A percentile compares a stretch with the other conserved stretches of the same genome.
phyloP scores from a whole-genome alignment of 2,329 filamentous ascomycete species.

The Rhinocladiella mackenziei region DNA sequence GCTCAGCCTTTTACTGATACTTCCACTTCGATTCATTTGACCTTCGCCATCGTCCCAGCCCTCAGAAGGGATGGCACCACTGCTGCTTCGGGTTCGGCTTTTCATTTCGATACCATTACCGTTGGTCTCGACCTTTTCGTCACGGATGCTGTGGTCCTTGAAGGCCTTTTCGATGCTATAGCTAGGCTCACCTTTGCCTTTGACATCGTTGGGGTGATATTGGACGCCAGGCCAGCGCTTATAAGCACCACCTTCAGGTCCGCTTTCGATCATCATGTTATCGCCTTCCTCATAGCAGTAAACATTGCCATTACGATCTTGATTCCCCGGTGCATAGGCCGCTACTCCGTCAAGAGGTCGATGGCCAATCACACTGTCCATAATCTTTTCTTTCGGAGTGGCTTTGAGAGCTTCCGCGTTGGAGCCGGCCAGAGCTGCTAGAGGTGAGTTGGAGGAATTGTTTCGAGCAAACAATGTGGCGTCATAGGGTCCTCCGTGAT shows the following conservation, averaged over 20 bases:
- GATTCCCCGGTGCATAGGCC: conserved; percentile 66
- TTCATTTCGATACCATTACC: conserved; percentile 28
- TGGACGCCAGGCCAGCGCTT: conserved; percentile 63
- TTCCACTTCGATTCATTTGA: conserved; percentile 20
- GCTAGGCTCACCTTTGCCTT: conserved; percentile 76
- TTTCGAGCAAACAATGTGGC: conserved; percentile 74
- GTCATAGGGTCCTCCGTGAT: conserved; percentile 89
- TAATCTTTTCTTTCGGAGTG: conserved; percentile 72
- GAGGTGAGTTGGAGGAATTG: conserved; percentile 56
- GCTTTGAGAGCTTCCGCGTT: conserved; percentile 76
- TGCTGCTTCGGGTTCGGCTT: conserved; percentile 11
- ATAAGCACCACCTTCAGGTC: conserved; percentile 68
- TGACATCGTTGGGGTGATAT: conserved; percentile 72
- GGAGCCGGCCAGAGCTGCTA: conserved; percentile 69
- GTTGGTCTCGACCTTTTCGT: conserved; percentile 14
- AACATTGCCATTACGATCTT: conserved; percentile 63
- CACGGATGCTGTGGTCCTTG: conserved; percentile 52
- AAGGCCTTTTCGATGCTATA: conserved; percentile 66
- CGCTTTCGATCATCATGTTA: conserved; percentile 73
- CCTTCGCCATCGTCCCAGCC: conserved; percentile 19
- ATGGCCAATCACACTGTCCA: conserved; percentile 68
- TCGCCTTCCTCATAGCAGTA: conserved; percentile 82
- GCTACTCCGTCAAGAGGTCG: conserved; percentile 79
- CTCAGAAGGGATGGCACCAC: conserved; percentile 8
- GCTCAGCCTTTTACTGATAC: conserved; percentile 25